phyloP scores from a whole-genome alignment of 352 stramenopile genomes.

The Pythium sukuiense region DNA sequence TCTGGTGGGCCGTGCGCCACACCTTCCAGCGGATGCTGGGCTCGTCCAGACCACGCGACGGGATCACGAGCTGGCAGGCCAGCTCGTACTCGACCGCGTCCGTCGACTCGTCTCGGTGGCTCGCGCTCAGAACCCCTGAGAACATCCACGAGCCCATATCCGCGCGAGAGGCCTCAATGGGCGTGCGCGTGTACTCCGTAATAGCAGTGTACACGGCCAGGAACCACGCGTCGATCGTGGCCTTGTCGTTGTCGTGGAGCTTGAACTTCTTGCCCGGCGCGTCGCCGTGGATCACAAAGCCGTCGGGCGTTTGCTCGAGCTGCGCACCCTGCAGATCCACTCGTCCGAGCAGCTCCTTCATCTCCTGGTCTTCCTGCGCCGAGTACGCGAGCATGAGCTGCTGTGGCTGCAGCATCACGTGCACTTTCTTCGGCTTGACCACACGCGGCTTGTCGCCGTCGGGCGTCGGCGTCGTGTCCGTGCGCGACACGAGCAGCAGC shows the following conservation, averaged over 20 bases:
- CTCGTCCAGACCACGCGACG: conserved; percentile 50
- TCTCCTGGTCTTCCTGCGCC: conserved; percentile 72
- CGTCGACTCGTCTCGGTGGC: conserved; percentile 58
- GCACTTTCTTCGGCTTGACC: conserved; percentile 46
- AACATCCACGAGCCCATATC: conserved; percentile 41
- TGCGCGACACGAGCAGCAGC: conserved; percentile 57
- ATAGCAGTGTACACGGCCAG: conserved; percentile 73
- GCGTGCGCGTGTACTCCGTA: conserved; percentile 54
- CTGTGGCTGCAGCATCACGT: conserved; percentile 68
- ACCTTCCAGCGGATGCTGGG: conserved; percentile 77
- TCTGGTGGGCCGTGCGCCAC: conserved; percentile 68
- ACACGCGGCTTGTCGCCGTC: conserved; percentile 24
- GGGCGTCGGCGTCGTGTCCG: conserved; percentile 19
- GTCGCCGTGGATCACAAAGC: conserved; percentile 72
- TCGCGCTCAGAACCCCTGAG: conserved; percentile 51
- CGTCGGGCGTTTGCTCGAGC: conserved; percentile 70
- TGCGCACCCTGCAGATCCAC: conserved; percentile 58
- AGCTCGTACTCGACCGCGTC: conserved; percentile 70
- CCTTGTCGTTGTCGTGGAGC: conserved; percentile 76
- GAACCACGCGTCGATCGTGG: conserved; percentile 80
- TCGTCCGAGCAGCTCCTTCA: conserved; percentile 58
- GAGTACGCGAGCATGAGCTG: conserved; percentile 69
- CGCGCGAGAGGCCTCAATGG: conserved; percentile 41
- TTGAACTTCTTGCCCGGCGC: conserved; percentile 60
- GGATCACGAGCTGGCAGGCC: conserved; percentile 66